Evolutionary conservation across 768 basidiomycete genomes (phyloP).

Genomic region (Rhodocollybia butyracea): DNA sequence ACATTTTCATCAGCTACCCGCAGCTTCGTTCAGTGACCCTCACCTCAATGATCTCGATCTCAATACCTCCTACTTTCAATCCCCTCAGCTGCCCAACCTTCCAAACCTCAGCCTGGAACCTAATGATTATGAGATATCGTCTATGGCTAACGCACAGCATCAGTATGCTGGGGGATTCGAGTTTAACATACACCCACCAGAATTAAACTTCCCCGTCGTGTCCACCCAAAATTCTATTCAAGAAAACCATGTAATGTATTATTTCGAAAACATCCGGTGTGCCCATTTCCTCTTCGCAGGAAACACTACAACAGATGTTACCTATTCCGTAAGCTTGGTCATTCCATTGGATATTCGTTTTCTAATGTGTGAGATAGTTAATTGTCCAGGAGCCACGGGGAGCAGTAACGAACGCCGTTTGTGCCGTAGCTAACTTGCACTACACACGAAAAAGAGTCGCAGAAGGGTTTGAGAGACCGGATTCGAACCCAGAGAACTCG

Average conservation of each 20-base stretch:
- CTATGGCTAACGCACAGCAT: conserved; percentile 25
- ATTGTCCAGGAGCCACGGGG: conserved; percentile 67
- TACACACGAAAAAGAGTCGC: conserved; percentile 58
- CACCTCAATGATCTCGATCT: conserved; percentile 27
- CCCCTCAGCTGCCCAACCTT: conserved; percentile 23
- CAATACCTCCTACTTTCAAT: conserved; percentile 25
- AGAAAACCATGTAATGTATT: conserved; percentile 65
- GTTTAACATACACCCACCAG: conserved; percentile 23
- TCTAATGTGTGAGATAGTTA: conserved; percentile 15
- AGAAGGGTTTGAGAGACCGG: conserved; percentile 56
- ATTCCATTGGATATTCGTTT: not conserved
- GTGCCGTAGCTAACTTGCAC: conserved; percentile 74
- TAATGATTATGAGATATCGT: conserved; percentile 29
- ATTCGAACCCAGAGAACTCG: conserved; percentile 51
- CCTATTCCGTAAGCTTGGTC: conserved; percentile 53
- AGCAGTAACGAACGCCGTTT: conserved; percentile 68
- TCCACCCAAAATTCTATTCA: conserved; percentile 41
- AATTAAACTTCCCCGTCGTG: conserved; percentile 22
- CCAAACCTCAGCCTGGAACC: conserved; percentile 26
- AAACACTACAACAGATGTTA: conserved; percentile 57
- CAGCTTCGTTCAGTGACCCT: conserved; percentile 30
- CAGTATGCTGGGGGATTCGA: conserved; percentile 27
- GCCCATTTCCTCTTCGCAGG: conserved; percentile 66
- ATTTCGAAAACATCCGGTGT: conserved; percentile 69
- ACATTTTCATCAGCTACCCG: conserved; percentile 33